A percentile compares a stretch with the other conserved stretches of the same genome.
Conservation (phyloP, 1,284 basidiomycete species). For the Moniliella sp. region DNA sequence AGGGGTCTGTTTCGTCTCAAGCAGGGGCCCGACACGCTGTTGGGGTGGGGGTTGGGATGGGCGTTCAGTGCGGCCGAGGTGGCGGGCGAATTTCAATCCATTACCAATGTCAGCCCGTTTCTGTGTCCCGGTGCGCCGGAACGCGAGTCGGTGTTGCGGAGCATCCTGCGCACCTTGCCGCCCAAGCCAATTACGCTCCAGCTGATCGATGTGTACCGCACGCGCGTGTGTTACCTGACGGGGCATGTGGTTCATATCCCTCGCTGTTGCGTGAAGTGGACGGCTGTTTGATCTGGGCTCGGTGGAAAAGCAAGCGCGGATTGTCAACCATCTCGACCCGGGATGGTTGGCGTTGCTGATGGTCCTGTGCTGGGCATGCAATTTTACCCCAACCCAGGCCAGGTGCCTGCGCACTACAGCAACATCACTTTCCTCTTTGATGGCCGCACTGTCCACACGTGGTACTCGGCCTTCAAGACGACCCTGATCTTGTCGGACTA, state of each 20-base stretch:
- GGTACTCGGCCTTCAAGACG: conserved; percentile 23
- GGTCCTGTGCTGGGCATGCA: conserved; percentile 18
- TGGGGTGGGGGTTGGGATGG: conserved; percentile 30
- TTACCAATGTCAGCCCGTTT: conserved; percentile 6
- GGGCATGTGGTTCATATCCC: conserved; percentile 18
- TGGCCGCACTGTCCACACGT: conserved; percentile 13
- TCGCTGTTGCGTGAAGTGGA: conserved; percentile 10
- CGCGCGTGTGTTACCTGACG: conserved; percentile 11
- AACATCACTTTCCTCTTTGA: conserved; percentile 15
- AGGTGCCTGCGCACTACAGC: conserved; percentile 9
- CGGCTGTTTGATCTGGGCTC: conserved; percentile 14
- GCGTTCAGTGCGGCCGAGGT: conserved; percentile 20
- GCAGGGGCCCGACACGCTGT: conserved; percentile 18
- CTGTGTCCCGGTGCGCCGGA: conserved; percentile 9
- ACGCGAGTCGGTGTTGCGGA: conserved; percentile 19
- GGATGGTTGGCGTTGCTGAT: conserved; percentile 24
- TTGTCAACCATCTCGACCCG: conserved; percentile 20
- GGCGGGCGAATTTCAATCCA: conserved; percentile 6
- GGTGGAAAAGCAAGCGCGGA: conserved; percentile 18
- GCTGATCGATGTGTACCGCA: conserved; percentile 20
- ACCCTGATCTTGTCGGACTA: conserved; percentile 18
- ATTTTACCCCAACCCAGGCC: conserved; percentile 25
- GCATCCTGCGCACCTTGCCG: conserved; percentile 18
- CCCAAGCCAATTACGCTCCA: conserved; percentile 12
- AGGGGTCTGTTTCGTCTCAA: conserved; percentile 11